A percentile compares a stretch with the other conserved stretches of the same genome.
Conservation (phyloP, 139 green algal species). For the Haematococcus sp. region DNA sequence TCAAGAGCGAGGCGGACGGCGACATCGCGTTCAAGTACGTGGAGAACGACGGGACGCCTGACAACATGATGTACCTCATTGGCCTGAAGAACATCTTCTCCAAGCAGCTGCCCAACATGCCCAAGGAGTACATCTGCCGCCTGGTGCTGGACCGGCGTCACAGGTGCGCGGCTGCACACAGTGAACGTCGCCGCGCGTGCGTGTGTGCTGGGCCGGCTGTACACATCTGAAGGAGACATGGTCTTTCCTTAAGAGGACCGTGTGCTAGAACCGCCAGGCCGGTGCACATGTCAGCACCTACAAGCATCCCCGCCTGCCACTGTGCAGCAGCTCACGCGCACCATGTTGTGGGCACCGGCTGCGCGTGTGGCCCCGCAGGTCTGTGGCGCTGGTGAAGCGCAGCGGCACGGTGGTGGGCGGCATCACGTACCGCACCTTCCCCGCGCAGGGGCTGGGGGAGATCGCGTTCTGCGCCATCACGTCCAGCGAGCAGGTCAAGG, state of each 20-base stretch:
- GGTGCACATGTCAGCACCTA: too few relatives aligned
- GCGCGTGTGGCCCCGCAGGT: slow-evolving; percentile 1
- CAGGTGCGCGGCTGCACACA: slow-evolving; percentile 36
- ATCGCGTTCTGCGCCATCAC: slow-evolving; percentile 98
- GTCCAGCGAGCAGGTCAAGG: slow-evolving; percentile 74
- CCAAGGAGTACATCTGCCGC: slow-evolving; percentile 95
- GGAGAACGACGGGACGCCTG: slow-evolving; percentile 53
- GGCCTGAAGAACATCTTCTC: slow-evolving; percentile 94
- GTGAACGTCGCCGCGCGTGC: too few relatives aligned
- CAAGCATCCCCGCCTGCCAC: too few relatives aligned
- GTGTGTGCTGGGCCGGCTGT: not conserved
- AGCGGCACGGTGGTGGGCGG: slow-evolving; percentile 78
- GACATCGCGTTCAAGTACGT: slow-evolving; percentile 72
- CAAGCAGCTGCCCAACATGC: slow-evolving; percentile 98
- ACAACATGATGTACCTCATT: slow-evolving; percentile 44
- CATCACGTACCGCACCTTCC: slow-evolving; percentile 94
- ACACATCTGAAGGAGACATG: not conserved
- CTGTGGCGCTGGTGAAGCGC: slow-evolving; percentile 65
- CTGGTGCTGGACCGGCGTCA: slow-evolving; percentile 88
- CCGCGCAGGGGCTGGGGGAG: slow-evolving; percentile 77
- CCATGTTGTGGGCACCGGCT: not conserved
- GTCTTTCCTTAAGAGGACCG: not conserved
- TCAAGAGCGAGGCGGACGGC: slow-evolving; percentile 53
- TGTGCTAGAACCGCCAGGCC: too few relatives aligned
- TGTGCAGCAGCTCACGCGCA: not conserved